These are phyloP conservation scores for Globisporangium spinosum DNA, from an alignment of 352 stramenopile genomes.

Conservation along the genomic window DNA sequence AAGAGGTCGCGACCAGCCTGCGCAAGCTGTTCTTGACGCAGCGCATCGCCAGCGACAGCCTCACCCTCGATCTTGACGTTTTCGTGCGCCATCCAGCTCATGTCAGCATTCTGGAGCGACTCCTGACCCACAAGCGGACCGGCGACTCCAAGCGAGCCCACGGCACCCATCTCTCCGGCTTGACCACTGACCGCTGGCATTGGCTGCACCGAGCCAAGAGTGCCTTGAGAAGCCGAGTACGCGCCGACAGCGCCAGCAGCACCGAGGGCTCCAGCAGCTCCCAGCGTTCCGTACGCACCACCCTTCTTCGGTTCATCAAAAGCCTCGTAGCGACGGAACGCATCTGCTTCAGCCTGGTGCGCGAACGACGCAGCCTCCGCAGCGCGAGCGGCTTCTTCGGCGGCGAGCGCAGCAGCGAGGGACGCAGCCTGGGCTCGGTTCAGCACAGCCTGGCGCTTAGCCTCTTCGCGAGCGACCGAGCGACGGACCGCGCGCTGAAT, in stretches of 20 bases:
- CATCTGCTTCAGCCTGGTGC: conserved; percentile 71
- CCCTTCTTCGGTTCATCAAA: conserved; percentile 56
- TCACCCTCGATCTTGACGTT: conserved; percentile 77
- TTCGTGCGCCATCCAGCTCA: conserved; percentile 85
- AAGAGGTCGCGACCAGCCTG: conserved; percentile 85
- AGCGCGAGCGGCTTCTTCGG: conserved; percentile 68
- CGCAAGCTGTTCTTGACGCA: conserved; percentile 78
- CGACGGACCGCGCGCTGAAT: conserved; percentile 77
- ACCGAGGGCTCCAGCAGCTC: conserved; percentile 54
- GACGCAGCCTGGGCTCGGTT: conserved; percentile 68
- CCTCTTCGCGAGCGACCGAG: conserved; percentile 64
- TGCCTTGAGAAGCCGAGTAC: conserved; percentile 49
- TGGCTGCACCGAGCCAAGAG: conserved; percentile 67
- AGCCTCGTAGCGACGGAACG: conserved; percentile 63
- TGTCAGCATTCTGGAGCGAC: conserved; percentile 75
- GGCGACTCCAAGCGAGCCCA: conserved; percentile 71
- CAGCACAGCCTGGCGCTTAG: conserved; percentile 58
- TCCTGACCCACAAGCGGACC: conserved; percentile 75
- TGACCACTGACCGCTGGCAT: conserved; percentile 60
- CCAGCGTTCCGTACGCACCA: conserved; percentile 42
- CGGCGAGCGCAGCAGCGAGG: conserved; percentile 65
- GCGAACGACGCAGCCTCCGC: conserved; percentile 69
- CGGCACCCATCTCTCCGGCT: conserved; percentile 68
- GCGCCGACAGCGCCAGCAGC: conserved; percentile 45
- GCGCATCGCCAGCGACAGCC: conserved; percentile 62